Conservation (phyloP, 495 filamentous ascomycete species). For the Umbilicaria muhlenbergii region DNA sequence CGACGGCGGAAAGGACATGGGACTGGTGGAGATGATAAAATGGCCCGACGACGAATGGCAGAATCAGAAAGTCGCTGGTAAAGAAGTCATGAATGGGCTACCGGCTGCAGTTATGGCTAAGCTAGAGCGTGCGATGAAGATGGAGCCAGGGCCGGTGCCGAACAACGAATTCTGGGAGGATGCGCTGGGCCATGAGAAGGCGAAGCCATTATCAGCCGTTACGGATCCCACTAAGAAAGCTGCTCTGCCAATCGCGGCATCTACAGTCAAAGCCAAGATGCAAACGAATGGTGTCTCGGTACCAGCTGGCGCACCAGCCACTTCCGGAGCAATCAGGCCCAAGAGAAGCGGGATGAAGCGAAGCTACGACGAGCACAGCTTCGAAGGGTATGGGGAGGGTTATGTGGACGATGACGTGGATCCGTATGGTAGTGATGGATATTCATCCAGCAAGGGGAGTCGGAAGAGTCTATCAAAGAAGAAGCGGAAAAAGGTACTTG, state of each 20-base stretch:
- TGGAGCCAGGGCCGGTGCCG: constrained; percentile 38
- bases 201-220: constrained; percentile 11
- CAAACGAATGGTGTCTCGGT: constrained; percentile 16
- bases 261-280: constrained; percentile 16
- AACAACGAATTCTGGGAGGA: constrained; percentile 43
- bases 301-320: constrained; percentile 12
- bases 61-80: constrained; percentile 44
- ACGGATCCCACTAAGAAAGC: constrained; percentile 23
- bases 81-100: constrained; percentile 28
- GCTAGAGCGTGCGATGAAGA: constrained; percentile 38
- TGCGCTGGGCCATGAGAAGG: constrained; percentile 43
- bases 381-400: constrained; percentile 54
- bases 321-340: constrained; percentile 32
- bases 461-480: too few species aligned
- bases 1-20: constrained; percentile 21
- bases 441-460: constrained; percentile 5
- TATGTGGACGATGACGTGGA: constrained; percentile 24
- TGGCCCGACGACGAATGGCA: constrained; percentile 56
- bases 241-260: constrained; percentile 12
- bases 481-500: too few species aligned
- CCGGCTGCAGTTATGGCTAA: constrained; percentile 22
- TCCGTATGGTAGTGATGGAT: constrained; percentile 3
- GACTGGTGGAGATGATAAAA: constrained; percentile 17
- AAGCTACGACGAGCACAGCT: constrained; percentile 52
- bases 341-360: constrained; percentile 46